Base-by-base conservation (phyloP, 1,284 basidiomycete genomes). In the Taiwanofungus camphoratus region DNA sequence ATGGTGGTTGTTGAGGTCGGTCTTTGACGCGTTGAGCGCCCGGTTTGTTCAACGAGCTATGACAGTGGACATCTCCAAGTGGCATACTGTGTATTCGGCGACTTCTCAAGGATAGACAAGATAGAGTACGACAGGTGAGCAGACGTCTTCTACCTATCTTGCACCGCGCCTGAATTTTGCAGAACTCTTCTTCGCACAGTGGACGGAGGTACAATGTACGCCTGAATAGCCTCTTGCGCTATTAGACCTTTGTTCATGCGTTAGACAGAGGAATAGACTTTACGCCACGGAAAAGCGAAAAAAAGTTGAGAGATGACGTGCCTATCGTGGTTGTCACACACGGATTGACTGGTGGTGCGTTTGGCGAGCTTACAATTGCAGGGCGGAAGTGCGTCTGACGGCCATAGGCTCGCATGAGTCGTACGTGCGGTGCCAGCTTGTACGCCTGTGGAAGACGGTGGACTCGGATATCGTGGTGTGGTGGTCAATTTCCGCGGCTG, bases 401-500 rank as follows among this genome's bases (percentile, higher is more conserved):
- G 44, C 44, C 21, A 29, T 32, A 88, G 86, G 91, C 12, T 90
- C 87, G 5, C 78, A 92, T 60, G 92, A 94, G 69, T 75, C 85
- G 12, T 94, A 94, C 56, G 87, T 95, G 31, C 72, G 91, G 72
- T 75, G 32, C 82, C 78, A 46, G 82, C 84, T 6, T 80, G 78
- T 48, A 71, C 77, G 13, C 74, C 86, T 4, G 71, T 77, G 12
- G 67, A 71, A n/a, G 65, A 83, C 49, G 89, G 88, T 18, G 92
- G 91, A 2, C 68, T 92, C 30, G 91, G 90, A 3, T 92, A 87
- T 60, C 74, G 92, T 46, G 92, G 79, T 2, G 82, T 89, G 3
- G 92, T 95, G 4, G 76, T 92, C 48, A 89, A 94, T 65, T 94
- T 87, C 66, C 80, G 92, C 50, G 92, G 92, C 56, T 96, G 93